Percentiles rank a stretch among this genome's conserved stretches.
These are phyloP conservation scores for Zymoseptoria ardabiliae DNA, from an alignment of 2,329 filamentous ascomycete genomes.

Conservation along the genomic window DNA sequence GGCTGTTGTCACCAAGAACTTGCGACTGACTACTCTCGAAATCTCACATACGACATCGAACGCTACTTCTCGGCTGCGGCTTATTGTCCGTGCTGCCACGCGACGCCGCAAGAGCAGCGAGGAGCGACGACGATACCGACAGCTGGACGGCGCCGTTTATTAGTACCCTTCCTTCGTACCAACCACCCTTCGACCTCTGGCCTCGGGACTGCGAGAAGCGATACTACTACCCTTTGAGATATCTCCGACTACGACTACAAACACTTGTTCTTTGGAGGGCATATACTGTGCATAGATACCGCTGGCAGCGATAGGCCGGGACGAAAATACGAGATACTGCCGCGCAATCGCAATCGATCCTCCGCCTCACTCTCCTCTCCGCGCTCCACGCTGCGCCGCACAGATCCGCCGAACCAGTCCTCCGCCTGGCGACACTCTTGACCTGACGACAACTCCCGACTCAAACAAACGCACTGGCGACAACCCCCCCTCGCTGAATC, in stretches of 20 bases:
- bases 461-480: slow-evolving; percentile 19
- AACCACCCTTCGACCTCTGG: neutral
- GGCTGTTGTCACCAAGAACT: neutral
- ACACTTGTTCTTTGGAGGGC: neutral
- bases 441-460: neutral
- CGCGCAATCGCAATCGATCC: neutral
- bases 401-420: no score
- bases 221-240: no score
- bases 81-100: no score
- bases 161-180: no score
- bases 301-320: neutral
- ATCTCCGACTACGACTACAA: neutral
- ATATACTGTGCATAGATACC: neutral
- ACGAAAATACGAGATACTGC: neutral
- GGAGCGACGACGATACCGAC: slow-evolving; percentile 1
- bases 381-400: neutral
- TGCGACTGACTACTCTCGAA: neutral
- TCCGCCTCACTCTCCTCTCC: no score
- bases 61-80: no score
- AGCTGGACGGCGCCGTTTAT: neutral
- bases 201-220: no score
- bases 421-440: neutral
- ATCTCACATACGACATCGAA: no score
- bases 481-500: slow-evolving; percentile 7
- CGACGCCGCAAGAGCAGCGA: neutral